Evolutionary conservation across 108 stramenopile genomes (phyloP), one percentile per base, ranked within the genome.

Genomic region (Nitzschia sp.): DNA sequence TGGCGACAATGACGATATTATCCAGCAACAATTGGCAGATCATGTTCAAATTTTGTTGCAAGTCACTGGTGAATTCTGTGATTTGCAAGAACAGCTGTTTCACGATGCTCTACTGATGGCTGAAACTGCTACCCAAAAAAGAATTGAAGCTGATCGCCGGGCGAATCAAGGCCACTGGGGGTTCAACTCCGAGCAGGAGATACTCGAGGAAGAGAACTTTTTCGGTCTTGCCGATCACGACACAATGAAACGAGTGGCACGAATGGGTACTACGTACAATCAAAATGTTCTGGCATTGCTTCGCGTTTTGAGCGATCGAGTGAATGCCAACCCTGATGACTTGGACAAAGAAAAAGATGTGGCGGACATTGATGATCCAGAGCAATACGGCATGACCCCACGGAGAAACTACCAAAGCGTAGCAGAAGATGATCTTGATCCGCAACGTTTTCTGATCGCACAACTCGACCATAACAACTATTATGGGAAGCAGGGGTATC

Each of bases 391-490:
- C 9, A 50, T 65, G 63, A 50, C 13, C 4, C 41, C 36, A 3
- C 45, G 68, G 4, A n/a, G n/a, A n/a, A 21, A 35, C 13, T n/a
- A 48, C 34, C 31, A 9, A 22, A 27, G 25, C 27, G 55, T n/a
- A 11, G 23, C 16, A 15, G 47, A 62, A 28, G 72, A 80, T 22
- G 81, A 76, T 46, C 66, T 88, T 53, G 90, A 95, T 66, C 70
- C 90, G 1, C 73, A 92, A 46, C 67, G 82, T 0, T 95, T 89
- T 56, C 79, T 95, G 31, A 82, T 85, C 2, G 91, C 90, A 63
- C 86, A 92, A 56, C 83, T 95, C 44, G 91, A 92, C 71, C 86
- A 88, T 71, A 91, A 91, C 69, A 69, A 77, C 33, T 95, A 80
- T 63, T 95, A 95, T 70, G 81, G 53, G n/a, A 47, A 19, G 1